phyloP scores from a whole-genome alignment of 192 early-diverging fungal species.

The Mortierella antarctica region DNA sequence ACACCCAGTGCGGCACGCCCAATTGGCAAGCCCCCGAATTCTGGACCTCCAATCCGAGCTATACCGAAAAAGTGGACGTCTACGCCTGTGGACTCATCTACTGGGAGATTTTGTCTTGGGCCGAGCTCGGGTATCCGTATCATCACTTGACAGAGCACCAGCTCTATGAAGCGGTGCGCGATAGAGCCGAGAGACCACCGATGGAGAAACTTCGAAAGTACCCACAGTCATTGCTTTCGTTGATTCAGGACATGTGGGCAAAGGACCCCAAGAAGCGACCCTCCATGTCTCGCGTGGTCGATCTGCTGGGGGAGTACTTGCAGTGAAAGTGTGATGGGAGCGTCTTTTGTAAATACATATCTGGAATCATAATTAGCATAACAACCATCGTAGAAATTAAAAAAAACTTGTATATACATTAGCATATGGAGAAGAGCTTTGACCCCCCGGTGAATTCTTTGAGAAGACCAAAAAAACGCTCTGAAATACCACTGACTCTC shows the following conservation, averaged over 20 bases:
- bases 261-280: slow-evolving; percentile 66
- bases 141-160: slow-evolving; percentile 74
- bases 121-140: slow-evolving; percentile 75
- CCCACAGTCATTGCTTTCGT: slow-evolving; percentile 65
- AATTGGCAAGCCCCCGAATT: slow-evolving; percentile 88
- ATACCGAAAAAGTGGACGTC: slow-evolving; percentile 78
- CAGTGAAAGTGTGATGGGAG: slow-evolving; percentile 26
- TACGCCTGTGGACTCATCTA: slow-evolving; percentile 83
- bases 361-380: no score
- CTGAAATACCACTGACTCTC: no score
- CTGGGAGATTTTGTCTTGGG: slow-evolving; percentile 85
- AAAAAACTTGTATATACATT: background rate
- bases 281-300: slow-evolving; percentile 78
- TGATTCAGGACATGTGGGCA: slow-evolving; percentile 83
- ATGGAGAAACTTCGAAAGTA: slow-evolving; percentile 66
- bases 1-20: slow-evolving; percentile 83
- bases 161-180: slow-evolving; percentile 68
- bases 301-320: slow-evolving; percentile 73
- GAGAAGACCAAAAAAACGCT: no score
- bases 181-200: slow-evolving; percentile 69
- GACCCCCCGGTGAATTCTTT: no score
- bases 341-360: no score
- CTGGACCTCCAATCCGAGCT: slow-evolving; percentile 74
- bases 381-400: background rate
- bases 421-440: background rate